These are phyloP conservation scores for Hymenoscyphus linearis DNA, from an alignment of 2,329 filamentous ascomycete genomes.

Conservation along the genomic window DNA sequence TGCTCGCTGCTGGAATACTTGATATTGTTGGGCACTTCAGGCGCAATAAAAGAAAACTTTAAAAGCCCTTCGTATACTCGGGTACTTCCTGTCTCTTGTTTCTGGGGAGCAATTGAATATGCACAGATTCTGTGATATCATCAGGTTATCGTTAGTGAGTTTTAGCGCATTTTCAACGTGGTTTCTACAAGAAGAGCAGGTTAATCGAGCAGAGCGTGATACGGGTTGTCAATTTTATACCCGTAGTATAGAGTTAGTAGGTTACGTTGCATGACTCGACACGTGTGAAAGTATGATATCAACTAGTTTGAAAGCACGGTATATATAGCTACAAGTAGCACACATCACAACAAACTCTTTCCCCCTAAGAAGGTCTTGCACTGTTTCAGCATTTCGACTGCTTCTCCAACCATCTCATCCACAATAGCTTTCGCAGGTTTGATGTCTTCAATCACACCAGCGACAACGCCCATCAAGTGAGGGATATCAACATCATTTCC, in stretches of 20 bases:
- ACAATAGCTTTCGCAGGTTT: slow-evolving; percentile 81
- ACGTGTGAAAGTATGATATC: neutral
- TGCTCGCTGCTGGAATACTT: slow-evolving; percentile 28
- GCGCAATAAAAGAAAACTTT: neutral
- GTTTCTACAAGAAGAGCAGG: too few relatives aligned
- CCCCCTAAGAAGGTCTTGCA: slow-evolving; percentile 54
- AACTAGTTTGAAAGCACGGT: neutral
- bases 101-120: neutral
- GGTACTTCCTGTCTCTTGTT: neutral
- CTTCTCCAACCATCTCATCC: slow-evolving; percentile 81
- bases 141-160: too few relatives aligned
- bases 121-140: neutral
- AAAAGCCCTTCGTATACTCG: neutral
- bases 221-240: too few relatives aligned
- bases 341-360: slow-evolving; percentile 33
- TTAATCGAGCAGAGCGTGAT: too few relatives aligned
- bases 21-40: slow-evolving; percentile 3
- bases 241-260: too few relatives aligned
- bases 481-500: slow-evolving; percentile 79
- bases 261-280: too few relatives aligned
- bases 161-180: too few relatives aligned
- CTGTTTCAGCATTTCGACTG: slow-evolving; percentile 59
- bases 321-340: neutral
- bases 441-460: slow-evolving; percentile 68
- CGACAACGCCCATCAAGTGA: slow-evolving; percentile 91